Conservation (phyloP, 2,329 filamentous ascomycete species). For the Blastomyces silverae region DNA sequence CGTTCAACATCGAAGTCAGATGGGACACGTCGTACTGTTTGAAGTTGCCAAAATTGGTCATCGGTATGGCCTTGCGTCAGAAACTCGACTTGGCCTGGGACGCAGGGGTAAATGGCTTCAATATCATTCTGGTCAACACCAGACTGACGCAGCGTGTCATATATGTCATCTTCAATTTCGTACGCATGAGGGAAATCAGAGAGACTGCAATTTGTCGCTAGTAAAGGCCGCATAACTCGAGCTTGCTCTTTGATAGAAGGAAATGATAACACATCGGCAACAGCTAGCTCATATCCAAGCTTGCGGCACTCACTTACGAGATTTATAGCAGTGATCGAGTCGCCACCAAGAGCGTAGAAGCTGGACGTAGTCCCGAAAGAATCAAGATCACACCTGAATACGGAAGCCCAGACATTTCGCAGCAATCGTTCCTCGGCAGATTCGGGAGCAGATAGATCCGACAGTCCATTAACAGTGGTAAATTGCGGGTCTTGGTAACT, state of each 20-base stretch:
- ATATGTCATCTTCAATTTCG: neutral
- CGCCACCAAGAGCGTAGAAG: conserved; percentile 20
- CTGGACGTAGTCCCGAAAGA: conserved; percentile 4
- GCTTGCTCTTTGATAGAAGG: conserved; percentile 17
- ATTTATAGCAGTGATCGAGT: conserved; percentile 23
- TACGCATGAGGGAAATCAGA: neutral
- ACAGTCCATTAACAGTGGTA: conserved; percentile 35
- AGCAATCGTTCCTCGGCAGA: conserved; percentile 59
- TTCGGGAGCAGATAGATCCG: conserved; percentile 42
- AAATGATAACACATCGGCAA: conserved; percentile 19
- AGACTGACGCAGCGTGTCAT: neutral
- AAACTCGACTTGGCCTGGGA: conserved; percentile 22
- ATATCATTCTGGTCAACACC: conserved; percentile 11
- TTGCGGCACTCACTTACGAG: conserved; percentile 19
- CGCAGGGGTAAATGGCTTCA: conserved; percentile 22
- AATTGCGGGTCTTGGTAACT: conserved; percentile 18
- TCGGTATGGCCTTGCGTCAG: conserved; percentile 36
- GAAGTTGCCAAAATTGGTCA: conserved; percentile 50
- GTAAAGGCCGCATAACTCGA: neutral
- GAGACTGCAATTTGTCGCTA: neutral
- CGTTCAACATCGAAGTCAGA: conserved; percentile 46
- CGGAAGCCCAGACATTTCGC: conserved; percentile 26
- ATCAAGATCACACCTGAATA: neutral
- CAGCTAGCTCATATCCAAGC: conserved; percentile 18
- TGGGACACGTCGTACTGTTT: conserved; percentile 62